Conservation (phyloP, 2,329 filamentous ascomycete genomes). For the Exophiala sp. region DNA sequence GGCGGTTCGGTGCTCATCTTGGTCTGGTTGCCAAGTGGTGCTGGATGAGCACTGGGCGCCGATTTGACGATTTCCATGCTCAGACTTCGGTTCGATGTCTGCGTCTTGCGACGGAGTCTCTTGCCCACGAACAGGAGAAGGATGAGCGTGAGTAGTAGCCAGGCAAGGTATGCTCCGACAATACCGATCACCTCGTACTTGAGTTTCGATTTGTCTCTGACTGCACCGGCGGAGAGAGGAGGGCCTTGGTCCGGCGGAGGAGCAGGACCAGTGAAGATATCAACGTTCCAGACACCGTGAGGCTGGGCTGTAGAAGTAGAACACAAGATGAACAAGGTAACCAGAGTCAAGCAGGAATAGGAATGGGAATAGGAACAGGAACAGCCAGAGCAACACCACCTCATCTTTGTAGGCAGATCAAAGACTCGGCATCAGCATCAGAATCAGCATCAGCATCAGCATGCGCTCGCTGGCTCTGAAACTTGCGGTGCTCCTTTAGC, state of each 20-base stretch:
- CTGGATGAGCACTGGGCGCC: no score
- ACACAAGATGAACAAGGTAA: conserved; percentile 12
- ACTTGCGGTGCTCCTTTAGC: conserved; percentile 24
- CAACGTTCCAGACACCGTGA: conserved; percentile 31
- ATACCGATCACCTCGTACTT: conserved; percentile 80
- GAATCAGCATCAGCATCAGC: conserved; percentile 15
- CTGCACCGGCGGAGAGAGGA: conserved; percentile 52
- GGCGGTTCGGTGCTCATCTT: conserved; percentile 18
- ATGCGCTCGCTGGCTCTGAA: conserved; percentile 23
- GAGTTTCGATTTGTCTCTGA: conserved; percentile 59
- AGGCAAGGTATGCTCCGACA: conserved; percentile 73
- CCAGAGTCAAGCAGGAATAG: neutral
- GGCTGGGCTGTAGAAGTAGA: conserved; percentile 13
- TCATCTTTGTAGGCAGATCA: conserved; percentile 28
- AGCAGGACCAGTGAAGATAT: conserved; percentile 52
- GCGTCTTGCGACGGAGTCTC: conserved; percentile 48
- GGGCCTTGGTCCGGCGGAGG: conserved; percentile 57
- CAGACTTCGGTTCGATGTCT: conserved; percentile 47
- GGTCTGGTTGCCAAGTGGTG: conserved; percentile 17
- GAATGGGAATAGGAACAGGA: no score
- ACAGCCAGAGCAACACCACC: no score
- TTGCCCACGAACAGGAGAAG: conserved; percentile 57
- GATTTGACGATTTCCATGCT: conserved; percentile 55
- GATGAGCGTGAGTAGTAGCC: conserved; percentile 65
- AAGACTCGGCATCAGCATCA: conserved; percentile 14